phyloP scores from a whole-genome alignment of 2,329 filamentous ascomycete genomes.

The Alternaria dauci region DNA sequence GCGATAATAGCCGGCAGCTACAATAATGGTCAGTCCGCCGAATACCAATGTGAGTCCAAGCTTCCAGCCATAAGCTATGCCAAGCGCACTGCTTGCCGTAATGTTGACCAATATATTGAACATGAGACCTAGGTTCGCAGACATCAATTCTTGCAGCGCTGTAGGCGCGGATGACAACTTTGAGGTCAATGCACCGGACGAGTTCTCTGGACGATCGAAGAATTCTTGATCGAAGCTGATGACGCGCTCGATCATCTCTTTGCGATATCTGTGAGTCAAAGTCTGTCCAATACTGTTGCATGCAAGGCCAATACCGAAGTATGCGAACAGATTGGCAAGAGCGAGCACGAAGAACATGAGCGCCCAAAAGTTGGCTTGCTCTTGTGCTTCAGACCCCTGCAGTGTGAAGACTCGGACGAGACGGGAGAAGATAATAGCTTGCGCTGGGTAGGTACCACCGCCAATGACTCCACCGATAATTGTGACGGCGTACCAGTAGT shows the following conservation, averaged over 20 bases:
- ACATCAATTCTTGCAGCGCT: constrained; percentile 52
- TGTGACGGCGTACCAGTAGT: constrained; percentile 1
- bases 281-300: constrained; percentile 68
- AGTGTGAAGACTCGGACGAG: constrained; percentile 28
- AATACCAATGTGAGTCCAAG: constrained; percentile 17
- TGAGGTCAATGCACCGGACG: constrained; percentile 78
- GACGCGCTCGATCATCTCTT: constrained; percentile 19
- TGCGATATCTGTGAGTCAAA: constrained; percentile 14
- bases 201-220: constrained; percentile 89
- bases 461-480: constrained; percentile 2
- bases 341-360: constrained; percentile 36
- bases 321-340: constrained; percentile 25
- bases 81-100: constrained; percentile 17
- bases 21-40: constrained; percentile 17
- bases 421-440: constrained; percentile 27
- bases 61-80: constrained; percentile 24
- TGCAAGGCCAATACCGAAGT: constrained; percentile 63
- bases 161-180: constrained; percentile 56
- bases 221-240: constrained; percentile 89
- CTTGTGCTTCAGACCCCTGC: constrained; percentile 17
- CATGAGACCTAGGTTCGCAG: constrained; percentile 22
- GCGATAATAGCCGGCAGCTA: constrained; percentile 14
- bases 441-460: constrained; percentile 10
- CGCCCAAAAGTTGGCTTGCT: constrained; percentile 32
- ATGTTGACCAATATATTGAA: constrained; percentile 18